Evolutionary conservation across 2,329 filamentous ascomycete genomes (phyloP), one percentile per base, ranked within the genome.

Genomic region (Erysiphe pulchra): DNA sequence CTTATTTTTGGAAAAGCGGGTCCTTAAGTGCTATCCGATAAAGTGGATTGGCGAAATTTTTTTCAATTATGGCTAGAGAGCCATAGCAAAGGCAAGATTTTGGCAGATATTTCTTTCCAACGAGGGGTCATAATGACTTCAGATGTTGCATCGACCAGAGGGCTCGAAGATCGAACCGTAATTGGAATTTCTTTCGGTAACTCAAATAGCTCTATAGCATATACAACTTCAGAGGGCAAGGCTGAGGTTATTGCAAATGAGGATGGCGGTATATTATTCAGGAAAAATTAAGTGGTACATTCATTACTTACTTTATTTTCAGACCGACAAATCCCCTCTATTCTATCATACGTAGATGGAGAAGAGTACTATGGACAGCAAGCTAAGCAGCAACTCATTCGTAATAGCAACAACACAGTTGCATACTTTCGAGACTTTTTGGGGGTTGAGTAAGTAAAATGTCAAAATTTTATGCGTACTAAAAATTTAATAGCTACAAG

Each of bases 171-270:
- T 55, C 69, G 74, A 56, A 68, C 70, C 57, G 83, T 80, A 60
- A 95, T 98, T 65, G 90, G 90, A 62, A 85, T 98, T 60, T 81
- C 86, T 54, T 94, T 95, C 69, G 90, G 90, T 65, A 98, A 95
- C 69, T 86, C 85, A 50, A 92, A 93, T 76, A 92, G 84, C 67
- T 94, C 85, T 49, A 94, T 98, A 65, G 87, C 87, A 56, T 85
- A 77, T 61, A 92, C 86, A 61, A 92, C 85, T 42, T 73, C 78
- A 50, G 87, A 95, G 59, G 87, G 92, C 64, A 92, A 92, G 69
- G 79, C 85, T 52, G 84, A 94, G 62, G 87, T 98, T 52, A 95
- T 98, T 65, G 90, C 90, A 59, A 95, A 98, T 66, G 90, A 95
- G 68, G 90, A 95, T 60, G 90, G 90, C 70, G 83, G 83, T 85